A percentile compares a stretch with the other conserved stretches of the same genome.
phyloP scores from a whole-genome alignment of 352 stramenopile genomes.

The Elongisporangium prolatum region DNA sequence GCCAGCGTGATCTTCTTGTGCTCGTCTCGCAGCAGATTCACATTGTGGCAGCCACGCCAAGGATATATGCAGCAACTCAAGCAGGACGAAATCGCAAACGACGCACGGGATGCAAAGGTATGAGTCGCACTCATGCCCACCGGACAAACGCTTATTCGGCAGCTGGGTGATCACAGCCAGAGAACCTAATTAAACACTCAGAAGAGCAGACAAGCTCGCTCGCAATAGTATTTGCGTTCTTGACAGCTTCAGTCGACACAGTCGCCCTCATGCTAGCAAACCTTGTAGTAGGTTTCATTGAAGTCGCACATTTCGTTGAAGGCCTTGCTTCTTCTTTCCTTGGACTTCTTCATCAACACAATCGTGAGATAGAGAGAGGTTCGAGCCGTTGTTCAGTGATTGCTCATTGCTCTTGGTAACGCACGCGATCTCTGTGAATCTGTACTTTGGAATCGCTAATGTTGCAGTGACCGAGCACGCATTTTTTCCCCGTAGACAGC shows the following conservation, averaged over 20 bases:
- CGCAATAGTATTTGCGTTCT: slow-evolving; percentile 49
- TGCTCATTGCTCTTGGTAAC: not conserved
- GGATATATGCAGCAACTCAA: slow-evolving; percentile 21
- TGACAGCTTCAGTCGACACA: slow-evolving; percentile 42
- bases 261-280: slow-evolving; percentile 47
- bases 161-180: slow-evolving; percentile 58
- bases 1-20: slow-evolving; percentile 62
- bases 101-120: slow-evolving; percentile 72
- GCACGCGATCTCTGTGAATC: not conserved
- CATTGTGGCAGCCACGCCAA: slow-evolving; percentile 46
- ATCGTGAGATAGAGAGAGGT: not conserved
- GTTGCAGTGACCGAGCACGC: not conserved
- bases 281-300: slow-evolving; percentile 33
- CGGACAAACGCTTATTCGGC: slow-evolving; percentile 46
- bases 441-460: not conserved
- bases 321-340: not conserved
- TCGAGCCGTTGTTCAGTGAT: not conserved
- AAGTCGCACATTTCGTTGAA: not conserved
- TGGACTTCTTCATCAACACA: not conserved
- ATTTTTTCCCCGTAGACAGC: not conserved
- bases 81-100: slow-evolving; percentile 46
- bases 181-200: slow-evolving; percentile 58
- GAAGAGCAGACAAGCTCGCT: slow-evolving; percentile 55
- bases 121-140: slow-evolving; percentile 58
- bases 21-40: slow-evolving; percentile 46